Conservation (phyloP, 345 rosid species). For the Heritiera littoralis region DNA sequence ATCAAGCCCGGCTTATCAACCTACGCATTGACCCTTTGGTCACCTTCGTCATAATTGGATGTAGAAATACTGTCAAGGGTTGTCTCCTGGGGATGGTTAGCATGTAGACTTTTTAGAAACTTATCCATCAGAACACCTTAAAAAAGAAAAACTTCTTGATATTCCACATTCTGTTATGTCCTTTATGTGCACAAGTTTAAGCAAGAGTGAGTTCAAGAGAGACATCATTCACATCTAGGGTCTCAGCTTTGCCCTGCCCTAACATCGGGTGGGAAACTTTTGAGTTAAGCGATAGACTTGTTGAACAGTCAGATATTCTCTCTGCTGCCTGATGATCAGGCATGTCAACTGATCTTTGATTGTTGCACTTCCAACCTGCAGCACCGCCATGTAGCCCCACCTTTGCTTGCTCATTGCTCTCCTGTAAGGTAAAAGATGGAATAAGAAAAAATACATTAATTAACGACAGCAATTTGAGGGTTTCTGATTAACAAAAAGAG, state of each 20-base stretch:
- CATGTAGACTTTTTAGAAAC: background rate
- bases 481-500: background rate
- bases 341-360: constrained; percentile 21
- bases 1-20: background rate
- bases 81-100: background rate
- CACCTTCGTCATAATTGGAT: constrained; percentile 10
- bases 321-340: background rate
- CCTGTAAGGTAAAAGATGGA: constrained; percentile 16
- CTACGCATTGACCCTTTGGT: constrained; percentile 6
- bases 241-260: constrained; percentile 25
- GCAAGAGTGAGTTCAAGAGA: constrained; percentile 53
- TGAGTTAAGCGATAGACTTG: constrained; percentile 18
- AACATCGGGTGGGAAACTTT: constrained; percentile 15
- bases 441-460: background rate
- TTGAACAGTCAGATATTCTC: constrained; percentile 23
- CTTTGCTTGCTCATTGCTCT: background rate
- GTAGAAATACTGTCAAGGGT: background rate
- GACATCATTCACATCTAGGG: constrained; percentile 27
- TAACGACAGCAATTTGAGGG: background rate
- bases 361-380: background rate
- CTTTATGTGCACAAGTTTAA: constrained; percentile 17
- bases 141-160: background rate
- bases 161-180: constrained; percentile 3
- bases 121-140: background rate
- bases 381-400: background rate